These are phyloP conservation scores for Globisporangium canariense DNA, from an alignment of 352 stramenopile genomes.

Conservation along the genomic window DNA sequence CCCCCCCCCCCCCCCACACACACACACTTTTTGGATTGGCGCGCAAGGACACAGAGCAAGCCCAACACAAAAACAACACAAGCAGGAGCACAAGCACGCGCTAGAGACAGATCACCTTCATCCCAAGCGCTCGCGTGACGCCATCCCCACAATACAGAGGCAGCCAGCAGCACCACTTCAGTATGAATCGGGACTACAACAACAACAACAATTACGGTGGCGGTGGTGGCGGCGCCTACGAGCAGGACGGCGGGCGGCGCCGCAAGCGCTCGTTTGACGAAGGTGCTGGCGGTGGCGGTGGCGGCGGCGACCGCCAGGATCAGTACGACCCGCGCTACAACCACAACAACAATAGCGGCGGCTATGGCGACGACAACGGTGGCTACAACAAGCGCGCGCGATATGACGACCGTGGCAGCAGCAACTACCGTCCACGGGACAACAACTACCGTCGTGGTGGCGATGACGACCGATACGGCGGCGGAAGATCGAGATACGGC, in stretches of 20 bases:
- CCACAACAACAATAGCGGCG: constrained; percentile 17
- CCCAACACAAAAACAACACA: background rate
- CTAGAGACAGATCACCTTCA: background rate
- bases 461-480: constrained; percentile 31
- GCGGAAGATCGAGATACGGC: constrained; percentile 25
- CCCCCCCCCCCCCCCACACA: too few species aligned
- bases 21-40: constrained; percentile 7
- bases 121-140: background rate
- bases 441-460: constrained; percentile 24
- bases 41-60: constrained; percentile 1
- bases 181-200: constrained; percentile 28
- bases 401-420: constrained; percentile 35
- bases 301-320: constrained; percentile 9
- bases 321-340: constrained; percentile 16
- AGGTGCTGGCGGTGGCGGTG: constrained; percentile 16
- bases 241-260: constrained; percentile 24
- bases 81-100: background rate
- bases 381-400: constrained; percentile 57
- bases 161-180: background rate
- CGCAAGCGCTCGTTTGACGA: constrained; percentile 70
- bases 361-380: constrained; percentile 44
- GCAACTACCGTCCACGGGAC: constrained; percentile 24
- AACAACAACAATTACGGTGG: constrained; percentile 18
- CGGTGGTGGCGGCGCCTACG: constrained; percentile 20
- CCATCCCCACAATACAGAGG: background rate